A percentile compares a stretch with the other conserved stretches of the same genome.
Conservation (phyloP, 306 rosid genomes). For the Rosa multiflora region DNA sequence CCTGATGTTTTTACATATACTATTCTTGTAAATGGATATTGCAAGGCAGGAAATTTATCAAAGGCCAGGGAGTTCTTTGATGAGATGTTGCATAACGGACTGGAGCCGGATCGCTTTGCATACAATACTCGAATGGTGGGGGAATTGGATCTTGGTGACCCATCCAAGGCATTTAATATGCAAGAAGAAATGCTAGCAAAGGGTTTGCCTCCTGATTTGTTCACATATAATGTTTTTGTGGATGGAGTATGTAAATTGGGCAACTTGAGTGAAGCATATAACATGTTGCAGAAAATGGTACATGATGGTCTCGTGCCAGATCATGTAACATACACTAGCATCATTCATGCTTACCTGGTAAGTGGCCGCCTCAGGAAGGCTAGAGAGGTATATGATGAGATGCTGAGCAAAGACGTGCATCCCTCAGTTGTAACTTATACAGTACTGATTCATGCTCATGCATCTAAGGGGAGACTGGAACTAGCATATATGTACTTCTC, state of each 20-base stretch:
- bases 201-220: conserved; percentile 68
- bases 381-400: conserved; percentile 51
- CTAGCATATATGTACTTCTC: conserved; percentile 56
- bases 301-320: conserved; percentile 55
- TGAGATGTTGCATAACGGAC: conserved; percentile 61
- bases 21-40: conserved; percentile 62
- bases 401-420: conserved; percentile 55
- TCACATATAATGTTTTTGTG: conserved; percentile 63
- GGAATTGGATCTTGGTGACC: conserved; percentile 64
- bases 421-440: conserved; percentile 86
- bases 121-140: conserved; percentile 65
- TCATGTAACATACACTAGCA: conserved; percentile 72
- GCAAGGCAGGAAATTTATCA: conserved; percentile 52
- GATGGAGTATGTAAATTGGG: conserved; percentile 59
- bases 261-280: conserved; percentile 50
- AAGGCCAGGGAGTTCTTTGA: conserved; percentile 64
- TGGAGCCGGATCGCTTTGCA: conserved; percentile 64
- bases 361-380: conserved; percentile 58
- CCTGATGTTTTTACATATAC: conserved; percentile 77
- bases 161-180: conserved; percentile 54
- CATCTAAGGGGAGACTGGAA: conserved; percentile 50
- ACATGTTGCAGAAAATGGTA: conserved; percentile 51
- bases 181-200: conserved; percentile 69
- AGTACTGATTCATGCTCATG: conserved; percentile 67
- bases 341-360: conserved; percentile 64